Base-by-base conservation (phyloP, 805 yeast genomes). In the Ogataea methylovora region DNA sequence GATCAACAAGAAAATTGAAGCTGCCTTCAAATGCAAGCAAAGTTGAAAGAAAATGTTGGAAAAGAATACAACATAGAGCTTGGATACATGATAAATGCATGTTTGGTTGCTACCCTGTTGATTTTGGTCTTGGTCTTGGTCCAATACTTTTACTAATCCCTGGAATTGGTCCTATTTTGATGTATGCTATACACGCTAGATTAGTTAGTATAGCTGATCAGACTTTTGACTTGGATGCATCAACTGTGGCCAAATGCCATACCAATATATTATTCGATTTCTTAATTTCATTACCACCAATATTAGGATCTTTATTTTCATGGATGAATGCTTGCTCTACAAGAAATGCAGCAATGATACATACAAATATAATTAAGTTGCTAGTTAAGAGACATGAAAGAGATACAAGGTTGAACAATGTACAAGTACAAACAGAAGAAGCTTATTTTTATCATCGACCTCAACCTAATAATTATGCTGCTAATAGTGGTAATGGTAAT, bases 291-390 rank as follows among this genome's bases (percentile, higher is more conserved):
- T 61, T 90, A 23, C 79, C 90, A 0, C 97, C 97, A 0, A 44
- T 87, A 4, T 54, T 90, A 23, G 97, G 97, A 2, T 65, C 78
- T 3, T 58, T 87, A 24, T 71, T 87, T 35, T 62, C 84, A 10
- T 88, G 95, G 90, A 39, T 88, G 54, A 74, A 85, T 50, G 84
- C 79, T 2, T 84, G 95, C 51, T 84, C 94, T 7, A 84, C 96
- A 0, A 65, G 96, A 48, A 88, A 90, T 54, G 94, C 95, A 0
- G 88, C 90, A 0, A 49, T 85, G 46, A 68, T 87, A 8, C 86
- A 84, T 52, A 72, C 67, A 0, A 33, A 44, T 17, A 45, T 46
- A 1, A 35, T 44, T 2, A 53, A 46, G 29, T 35, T 32, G 32
- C 37, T 51, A 5, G 8, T 45, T 2, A 31, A 29, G 12, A 33